A percentile compares a stretch with the other conserved stretches of the same genome.
Evolutionary conservation across 2,329 filamentous ascomycete genomes (phyloP).

Genomic region (Aspergillus hortae): DNA sequence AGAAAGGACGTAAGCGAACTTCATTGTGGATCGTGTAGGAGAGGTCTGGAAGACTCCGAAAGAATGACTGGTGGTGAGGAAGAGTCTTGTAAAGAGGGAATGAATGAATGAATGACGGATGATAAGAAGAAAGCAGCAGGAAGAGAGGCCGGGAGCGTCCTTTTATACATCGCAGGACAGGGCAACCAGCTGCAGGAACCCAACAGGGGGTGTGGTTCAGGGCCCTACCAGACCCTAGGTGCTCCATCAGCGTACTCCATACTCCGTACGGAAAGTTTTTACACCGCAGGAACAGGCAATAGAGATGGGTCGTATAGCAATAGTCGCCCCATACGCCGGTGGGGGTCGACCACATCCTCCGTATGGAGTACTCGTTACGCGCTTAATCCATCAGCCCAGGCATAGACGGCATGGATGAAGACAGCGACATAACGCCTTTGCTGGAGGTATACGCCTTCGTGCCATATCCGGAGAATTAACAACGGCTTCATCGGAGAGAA

Average conservation of each 20-base stretch:
- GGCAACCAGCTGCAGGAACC: background rate
- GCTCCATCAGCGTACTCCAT: background rate
- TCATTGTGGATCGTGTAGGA: conserved; percentile 19
- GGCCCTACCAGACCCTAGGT: background rate
- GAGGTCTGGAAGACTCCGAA: conserved; percentile 7
- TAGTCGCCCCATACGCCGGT: background rate
- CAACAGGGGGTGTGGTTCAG: background rate
- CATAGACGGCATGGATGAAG: background rate
- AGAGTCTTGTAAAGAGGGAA: background rate
- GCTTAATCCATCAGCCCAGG: background rate
- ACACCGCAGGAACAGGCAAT: background rate
- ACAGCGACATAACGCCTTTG: background rate
- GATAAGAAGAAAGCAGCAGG: conserved; percentile 9
- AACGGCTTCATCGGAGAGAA: background rate
- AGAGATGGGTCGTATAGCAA: background rate
- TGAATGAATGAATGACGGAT: conserved; percentile 18
- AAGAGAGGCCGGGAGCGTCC: conserved; percentile 3
- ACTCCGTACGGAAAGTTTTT: background rate
- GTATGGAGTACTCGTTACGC: background rate
- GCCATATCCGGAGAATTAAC: background rate
- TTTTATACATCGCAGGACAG: background rate
- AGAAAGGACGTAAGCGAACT: conserved; percentile 22
- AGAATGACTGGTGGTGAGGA: conserved; percentile 7
- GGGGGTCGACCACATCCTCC: background rate
- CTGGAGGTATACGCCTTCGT: background rate